These are phyloP conservation scores for Saccharomyces paradoxus DNA, from an alignment of 805 yeast species.

Conservation along the genomic window DNA sequence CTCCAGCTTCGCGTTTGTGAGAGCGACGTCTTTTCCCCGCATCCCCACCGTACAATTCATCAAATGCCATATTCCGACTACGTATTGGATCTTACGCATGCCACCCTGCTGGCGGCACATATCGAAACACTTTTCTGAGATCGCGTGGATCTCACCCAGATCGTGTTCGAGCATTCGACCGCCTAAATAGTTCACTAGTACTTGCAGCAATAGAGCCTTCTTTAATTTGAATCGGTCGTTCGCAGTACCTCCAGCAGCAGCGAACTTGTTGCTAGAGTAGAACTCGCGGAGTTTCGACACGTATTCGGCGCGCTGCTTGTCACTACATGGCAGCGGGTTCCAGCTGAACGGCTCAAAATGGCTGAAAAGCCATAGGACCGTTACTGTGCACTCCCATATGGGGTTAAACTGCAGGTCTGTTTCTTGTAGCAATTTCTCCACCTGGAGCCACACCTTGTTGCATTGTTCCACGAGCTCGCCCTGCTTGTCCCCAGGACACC, in stretches of 20 bases:
- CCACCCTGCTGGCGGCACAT: constrained; percentile 18
- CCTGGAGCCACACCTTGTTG: constrained; percentile 15
- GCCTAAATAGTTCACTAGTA: constrained; percentile 25
- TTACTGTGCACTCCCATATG: constrained; percentile 24
- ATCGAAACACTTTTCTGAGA: constrained; percentile 25
- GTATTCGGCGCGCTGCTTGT: constrained; percentile 15
- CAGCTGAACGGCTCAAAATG: constrained; percentile 28
- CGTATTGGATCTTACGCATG: constrained; percentile 17
- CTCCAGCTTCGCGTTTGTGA: constrained; percentile 22
- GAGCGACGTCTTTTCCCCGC: constrained; percentile 24
- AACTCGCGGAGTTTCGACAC: constrained; percentile 15
- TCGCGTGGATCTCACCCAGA: constrained; percentile 16
- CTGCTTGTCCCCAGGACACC: constrained; percentile 6
- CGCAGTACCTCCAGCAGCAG: constrained; percentile 1
- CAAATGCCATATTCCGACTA: constrained; percentile 28
- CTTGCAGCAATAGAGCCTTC: constrained; percentile 20
- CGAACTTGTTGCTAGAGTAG: constrained; percentile 17
- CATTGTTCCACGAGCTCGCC: constrained; percentile 6
- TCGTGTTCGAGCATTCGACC: constrained; percentile 27
- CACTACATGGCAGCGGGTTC: constrained; percentile 22
- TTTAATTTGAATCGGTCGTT: constrained; percentile 14
- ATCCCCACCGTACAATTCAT: constrained; percentile 27
- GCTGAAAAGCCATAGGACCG: constrained; percentile 23
- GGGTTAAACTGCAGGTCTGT: constrained; percentile 15
- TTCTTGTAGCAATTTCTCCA: constrained; percentile 6